These are phyloP conservation scores for Fusarium ambrosium DNA, from an alignment of 2,329 filamentous ascomycete species.

Conservation along the genomic window DNA sequence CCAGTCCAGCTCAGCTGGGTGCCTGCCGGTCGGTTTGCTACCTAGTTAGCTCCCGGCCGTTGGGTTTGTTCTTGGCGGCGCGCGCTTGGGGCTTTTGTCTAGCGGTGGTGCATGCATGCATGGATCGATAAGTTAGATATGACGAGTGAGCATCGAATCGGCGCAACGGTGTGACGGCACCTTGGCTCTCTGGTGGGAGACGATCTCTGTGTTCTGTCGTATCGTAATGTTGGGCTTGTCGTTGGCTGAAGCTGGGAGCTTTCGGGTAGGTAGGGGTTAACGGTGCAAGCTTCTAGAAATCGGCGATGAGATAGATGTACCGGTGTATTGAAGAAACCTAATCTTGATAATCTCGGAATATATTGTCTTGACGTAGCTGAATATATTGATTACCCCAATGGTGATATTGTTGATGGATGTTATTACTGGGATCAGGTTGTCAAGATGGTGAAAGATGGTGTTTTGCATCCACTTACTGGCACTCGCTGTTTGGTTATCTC, in stretches of 20 bases:
- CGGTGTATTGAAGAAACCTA: background rate
- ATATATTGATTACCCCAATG: background rate
- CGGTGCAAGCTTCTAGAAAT: background rate
- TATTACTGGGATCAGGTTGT: conserved; percentile 1
- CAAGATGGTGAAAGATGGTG: background rate
- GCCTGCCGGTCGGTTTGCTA: background rate
- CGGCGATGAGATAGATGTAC: background rate
- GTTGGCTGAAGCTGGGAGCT: background rate
- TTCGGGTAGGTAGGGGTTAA: background rate
- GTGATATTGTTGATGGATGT: background rate
- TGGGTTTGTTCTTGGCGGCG: conserved; percentile 26
- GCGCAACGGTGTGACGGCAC: background rate
- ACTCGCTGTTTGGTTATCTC: conserved; percentile 9
- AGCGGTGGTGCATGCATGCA: background rate
- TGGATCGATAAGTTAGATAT: background rate
- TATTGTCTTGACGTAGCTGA: background rate
- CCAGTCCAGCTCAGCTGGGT: conserved; percentile 4
- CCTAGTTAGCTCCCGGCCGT: conserved; percentile 39
- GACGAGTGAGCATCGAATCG: conserved; percentile 1
- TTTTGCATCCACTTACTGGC: conserved; percentile 20
- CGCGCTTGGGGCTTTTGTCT: conserved; percentile 22
- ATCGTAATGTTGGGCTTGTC: background rate
- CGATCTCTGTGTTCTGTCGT: background rate
- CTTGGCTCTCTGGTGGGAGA: background rate
- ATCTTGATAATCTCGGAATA: background rate